Evolutionary conservation across 108 stramenopile genomes (phyloP).

Genomic region (Stephanodiscus minutulus): DNA sequence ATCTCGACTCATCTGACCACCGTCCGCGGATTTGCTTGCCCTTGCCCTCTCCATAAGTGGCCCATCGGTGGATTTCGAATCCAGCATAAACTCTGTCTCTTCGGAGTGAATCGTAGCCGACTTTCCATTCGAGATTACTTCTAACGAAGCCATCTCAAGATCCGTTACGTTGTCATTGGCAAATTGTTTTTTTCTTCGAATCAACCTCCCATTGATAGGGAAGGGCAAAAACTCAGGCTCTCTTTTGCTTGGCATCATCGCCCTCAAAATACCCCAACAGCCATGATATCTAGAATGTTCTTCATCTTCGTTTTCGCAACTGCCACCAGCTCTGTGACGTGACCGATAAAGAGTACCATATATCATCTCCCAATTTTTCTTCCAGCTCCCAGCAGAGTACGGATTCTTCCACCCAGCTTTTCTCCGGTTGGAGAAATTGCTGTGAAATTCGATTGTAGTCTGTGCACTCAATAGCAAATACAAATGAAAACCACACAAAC

Average conservation of each 20-base stretch:
- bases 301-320: constrained; percentile 11
- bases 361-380: constrained; percentile 77
- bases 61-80: background rate
- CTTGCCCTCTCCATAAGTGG: background rate
- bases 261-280: constrained; percentile 33
- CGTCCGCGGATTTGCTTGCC: background rate
- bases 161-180: constrained; percentile 1
- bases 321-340: background rate
- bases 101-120: background rate
- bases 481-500: constrained; percentile 79
- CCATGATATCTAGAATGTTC: constrained; percentile 16
- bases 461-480: constrained; percentile 77
- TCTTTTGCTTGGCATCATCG: constrained; percentile 65
- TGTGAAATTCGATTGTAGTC: constrained; percentile 93
- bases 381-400: constrained; percentile 68
- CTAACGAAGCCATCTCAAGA: constrained; percentile 14
- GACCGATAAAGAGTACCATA: constrained; percentile 53
- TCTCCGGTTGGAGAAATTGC: constrained; percentile 60
- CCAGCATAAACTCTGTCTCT: background rate
- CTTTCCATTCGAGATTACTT: background rate
- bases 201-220: constrained; percentile 65
- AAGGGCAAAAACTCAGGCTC: constrained; percentile 87
- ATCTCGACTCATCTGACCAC: background rate
- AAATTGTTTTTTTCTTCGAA: constrained; percentile 30
- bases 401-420: constrained; percentile 70